Evolutionary conservation across 2,329 filamentous ascomycete species (phyloP).

Genomic region (Clarireedia homoeocarpa): DNA sequence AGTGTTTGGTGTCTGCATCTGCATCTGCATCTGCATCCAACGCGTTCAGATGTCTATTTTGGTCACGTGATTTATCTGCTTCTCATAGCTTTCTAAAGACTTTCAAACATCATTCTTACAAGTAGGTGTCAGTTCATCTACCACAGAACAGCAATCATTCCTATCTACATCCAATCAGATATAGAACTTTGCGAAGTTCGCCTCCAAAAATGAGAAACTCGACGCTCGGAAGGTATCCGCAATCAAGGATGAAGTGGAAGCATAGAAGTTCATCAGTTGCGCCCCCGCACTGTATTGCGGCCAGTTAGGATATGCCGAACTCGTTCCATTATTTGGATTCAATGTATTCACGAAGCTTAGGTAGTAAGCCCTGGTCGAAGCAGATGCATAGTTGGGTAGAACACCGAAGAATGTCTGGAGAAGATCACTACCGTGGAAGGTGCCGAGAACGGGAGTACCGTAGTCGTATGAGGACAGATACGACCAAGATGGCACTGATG

Average conservation of each 20-base stretch:
- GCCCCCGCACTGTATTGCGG: slow-evolving; percentile 43
- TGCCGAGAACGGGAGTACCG: slow-evolving; percentile 64
- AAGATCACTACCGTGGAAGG: slow-evolving; percentile 66
- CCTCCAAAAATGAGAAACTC: slow-evolving; percentile 35
- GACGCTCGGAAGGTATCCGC: slow-evolving; percentile 42
- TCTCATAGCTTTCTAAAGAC: too few species aligned
- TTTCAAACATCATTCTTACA: too few species aligned
- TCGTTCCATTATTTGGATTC: slow-evolving; percentile 56
- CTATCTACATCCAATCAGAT: slow-evolving; percentile 11
- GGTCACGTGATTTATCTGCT: too few species aligned
- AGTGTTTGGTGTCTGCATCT: too few species aligned
- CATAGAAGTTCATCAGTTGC: slow-evolving; percentile 43
- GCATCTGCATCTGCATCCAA: too few species aligned
- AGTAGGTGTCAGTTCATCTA: too few species aligned
- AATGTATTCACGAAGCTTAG: slow-evolving; percentile 62
- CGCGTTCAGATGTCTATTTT: too few species aligned
- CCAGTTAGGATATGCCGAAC: slow-evolving; percentile 38
- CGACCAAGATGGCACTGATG: slow-evolving; percentile 59
- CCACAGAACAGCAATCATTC: too few species aligned
- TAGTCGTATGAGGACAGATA: slow-evolving; percentile 68
- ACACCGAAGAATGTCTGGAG: slow-evolving; percentile 50
- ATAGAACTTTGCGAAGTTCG: slow-evolving; percentile 19
- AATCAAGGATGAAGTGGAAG: slow-evolving; percentile 32
- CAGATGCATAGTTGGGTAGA: slow-evolving; percentile 40
- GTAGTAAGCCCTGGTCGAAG: slow-evolving; percentile 60